phyloP scores from a whole-genome alignment of 2,329 filamentous ascomycete species.

The Orbilia javanica region DNA sequence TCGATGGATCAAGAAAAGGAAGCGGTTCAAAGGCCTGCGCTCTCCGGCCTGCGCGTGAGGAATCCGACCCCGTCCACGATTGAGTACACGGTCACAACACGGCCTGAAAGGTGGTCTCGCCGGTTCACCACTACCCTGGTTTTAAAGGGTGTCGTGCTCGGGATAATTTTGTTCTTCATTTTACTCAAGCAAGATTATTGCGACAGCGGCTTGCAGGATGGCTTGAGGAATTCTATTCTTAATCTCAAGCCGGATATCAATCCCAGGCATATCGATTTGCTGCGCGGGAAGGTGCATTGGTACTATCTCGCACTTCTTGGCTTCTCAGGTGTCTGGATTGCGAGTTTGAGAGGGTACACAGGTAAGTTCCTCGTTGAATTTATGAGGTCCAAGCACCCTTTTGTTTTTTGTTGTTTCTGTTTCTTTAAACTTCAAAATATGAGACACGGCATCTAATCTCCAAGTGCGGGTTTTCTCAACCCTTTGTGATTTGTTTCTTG shows the following conservation, averaged over 20 bases:
- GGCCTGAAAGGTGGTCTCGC: constrained; percentile 62
- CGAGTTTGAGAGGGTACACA: constrained; percentile 52
- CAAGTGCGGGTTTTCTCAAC: neutral
- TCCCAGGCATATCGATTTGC: constrained; percentile 48
- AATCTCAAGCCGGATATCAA: constrained; percentile 38
- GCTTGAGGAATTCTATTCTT: constrained; percentile 32
- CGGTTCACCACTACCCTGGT: constrained; percentile 67
- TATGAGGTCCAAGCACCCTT: neutral
- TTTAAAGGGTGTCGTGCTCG: constrained; percentile 67
- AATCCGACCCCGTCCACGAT: constrained; percentile 88
- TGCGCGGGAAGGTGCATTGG: constrained; percentile 52
- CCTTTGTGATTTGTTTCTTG: constrained; percentile 7
- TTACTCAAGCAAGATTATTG: constrained; percentile 48
- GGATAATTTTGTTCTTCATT: constrained; percentile 46
- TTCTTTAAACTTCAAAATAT: constrained; percentile 15
- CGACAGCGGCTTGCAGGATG: constrained; percentile 44
- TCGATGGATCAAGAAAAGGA: constrained; percentile 45
- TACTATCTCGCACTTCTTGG: constrained; percentile 49
- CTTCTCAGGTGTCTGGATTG: constrained; percentile 54
- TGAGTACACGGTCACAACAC: constrained; percentile 89
- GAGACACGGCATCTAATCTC: constrained; percentile 27
- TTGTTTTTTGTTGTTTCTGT: constrained; percentile 10
- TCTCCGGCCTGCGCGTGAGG: constrained; percentile 70
- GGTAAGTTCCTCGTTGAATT: constrained; percentile 31
- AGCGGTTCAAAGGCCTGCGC: constrained; percentile 22